Evolutionary conservation across 2,329 filamentous ascomycete genomes (phyloP), one percentile per base, ranked within the genome.

Genomic region (Nigrospora sphaerica): DNA sequence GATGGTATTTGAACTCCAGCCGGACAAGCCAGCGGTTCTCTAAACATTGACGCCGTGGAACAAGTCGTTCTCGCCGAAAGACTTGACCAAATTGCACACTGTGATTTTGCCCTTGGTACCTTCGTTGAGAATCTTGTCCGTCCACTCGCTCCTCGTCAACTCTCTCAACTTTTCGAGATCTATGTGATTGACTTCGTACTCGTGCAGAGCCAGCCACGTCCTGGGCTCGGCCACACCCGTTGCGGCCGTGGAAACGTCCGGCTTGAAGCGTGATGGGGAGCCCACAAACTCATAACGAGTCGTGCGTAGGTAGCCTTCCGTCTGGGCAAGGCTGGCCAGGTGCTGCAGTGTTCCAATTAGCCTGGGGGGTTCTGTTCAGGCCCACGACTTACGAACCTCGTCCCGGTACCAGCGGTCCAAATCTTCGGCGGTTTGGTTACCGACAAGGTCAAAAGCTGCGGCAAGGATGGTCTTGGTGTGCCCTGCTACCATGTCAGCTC

Each of bases 361-460:
- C 7, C 11, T 13, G 9, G 5, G n/a, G 14, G 16, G 36, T 13
- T 33, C 32, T 32, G 17, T 31, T 39, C 19, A 6, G 23, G 7
- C 9, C 4, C 9, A 18, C 19, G 13, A 3, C 17, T 12, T 34
- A 32, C 39, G 19, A 37, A 55, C 56, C 49, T 57, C 54, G 39
- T 54, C 50, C 12, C 50, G 50, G 44, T 55, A 55, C 55, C 53
- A 57, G 4, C 39, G 38, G 28, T 57, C 55, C 34, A 57, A 52
- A 16, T 57, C 54, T 23, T 52, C 51, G 7, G 32, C 49, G 19
- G 51, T 46, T 16, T 47, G 41, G 18, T 16, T 18, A 7, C 34
- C 44, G 13, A 49, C 45, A 4, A 47, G 45, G 19, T 54, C 46
- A n/a, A 46, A 47, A 23, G 52, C 50, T 1, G 42, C 50, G 2